These are phyloP conservation scores for Rhododendron ferrugineum DNA, from an alignment of 148 eudicot genomes.

Conservation along the genomic window DNA sequence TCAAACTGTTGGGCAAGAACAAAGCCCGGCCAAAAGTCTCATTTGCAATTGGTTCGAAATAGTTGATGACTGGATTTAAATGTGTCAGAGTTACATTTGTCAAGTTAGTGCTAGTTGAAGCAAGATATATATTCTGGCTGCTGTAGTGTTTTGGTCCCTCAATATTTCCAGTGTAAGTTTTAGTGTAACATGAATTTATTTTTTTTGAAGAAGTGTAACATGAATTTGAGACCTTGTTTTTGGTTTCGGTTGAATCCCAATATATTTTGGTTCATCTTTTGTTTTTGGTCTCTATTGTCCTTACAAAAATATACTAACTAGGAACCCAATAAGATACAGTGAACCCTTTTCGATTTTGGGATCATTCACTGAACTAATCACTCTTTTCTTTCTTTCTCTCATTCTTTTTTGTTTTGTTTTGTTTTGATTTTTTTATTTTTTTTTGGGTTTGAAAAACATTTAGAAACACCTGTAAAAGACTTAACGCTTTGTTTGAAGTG, in stretches of 20 bases:
- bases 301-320: neutral
- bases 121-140: neutral
- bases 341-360: neutral
- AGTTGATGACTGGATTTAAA: constrained; percentile 9
- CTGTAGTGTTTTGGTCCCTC: too few relatives aligned
- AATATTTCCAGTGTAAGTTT: neutral
- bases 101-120: neutral
- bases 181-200: too few relatives aligned
- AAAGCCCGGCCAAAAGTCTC: constrained; percentile 85
- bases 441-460: neutral
- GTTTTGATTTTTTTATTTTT: too few relatives aligned
- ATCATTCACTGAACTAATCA: neutral
- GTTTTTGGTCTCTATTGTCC: neutral
- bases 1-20: constrained; percentile 77
- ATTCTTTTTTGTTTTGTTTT: too few relatives aligned
- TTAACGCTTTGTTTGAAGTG: neutral
- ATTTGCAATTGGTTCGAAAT: constrained; percentile 73
- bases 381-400: neutral
- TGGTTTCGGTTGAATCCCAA: neutral
- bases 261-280: neutral
- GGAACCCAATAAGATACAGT: neutral
- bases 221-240: neutral
- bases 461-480: neutral
- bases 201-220: neutral
- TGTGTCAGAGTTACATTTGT: neutral